Evolutionary conservation across 345 rosid species (phyloP).

Genomic region (Jatropha curcas): DNA sequence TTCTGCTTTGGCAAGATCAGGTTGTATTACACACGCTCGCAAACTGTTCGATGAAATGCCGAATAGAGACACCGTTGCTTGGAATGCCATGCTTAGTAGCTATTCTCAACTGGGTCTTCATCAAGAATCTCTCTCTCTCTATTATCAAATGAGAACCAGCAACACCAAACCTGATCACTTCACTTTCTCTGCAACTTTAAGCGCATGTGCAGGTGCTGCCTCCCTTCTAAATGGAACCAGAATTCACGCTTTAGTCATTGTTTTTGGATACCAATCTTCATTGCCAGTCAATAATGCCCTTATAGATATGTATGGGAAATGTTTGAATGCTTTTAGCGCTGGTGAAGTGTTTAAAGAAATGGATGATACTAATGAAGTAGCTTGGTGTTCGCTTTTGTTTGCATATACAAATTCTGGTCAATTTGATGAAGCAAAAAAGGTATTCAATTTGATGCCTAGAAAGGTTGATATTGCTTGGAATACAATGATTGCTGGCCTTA

Average conservation of each 20-base stretch:
- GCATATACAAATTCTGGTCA: constrained; percentile 49
- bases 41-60: constrained; percentile 72
- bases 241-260: constrained; percentile 49
- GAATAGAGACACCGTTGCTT: constrained; percentile 51
- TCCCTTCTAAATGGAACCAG: constrained; percentile 46
- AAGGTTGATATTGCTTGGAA: constrained; percentile 69
- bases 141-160: constrained; percentile 44
- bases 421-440: constrained; percentile 36
- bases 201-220: constrained; percentile 46
- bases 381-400: constrained; percentile 84
- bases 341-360: constrained; percentile 53
- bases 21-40: constrained; percentile 52
- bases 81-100: constrained; percentile 75
- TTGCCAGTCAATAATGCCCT: constrained; percentile 64
- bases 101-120: constrained; percentile 62
- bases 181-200: constrained; percentile 63
- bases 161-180: constrained; percentile 51
- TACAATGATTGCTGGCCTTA: constrained; percentile 64
- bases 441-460: constrained; percentile 56
- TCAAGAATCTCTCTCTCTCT: constrained; percentile 51
- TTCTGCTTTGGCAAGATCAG: constrained; percentile 35
- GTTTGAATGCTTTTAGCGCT: constrained; percentile 48
- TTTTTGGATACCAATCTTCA: constrained; percentile 42
- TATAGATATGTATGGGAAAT: constrained; percentile 81
- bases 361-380: constrained; percentile 58